Percentiles rank a stretch among this genome's conserved stretches.
Evolutionary conservation across 495 filamentous ascomycete species (phyloP).

Genomic region (Aspergillus sclerotiicarbonarius): DNA sequence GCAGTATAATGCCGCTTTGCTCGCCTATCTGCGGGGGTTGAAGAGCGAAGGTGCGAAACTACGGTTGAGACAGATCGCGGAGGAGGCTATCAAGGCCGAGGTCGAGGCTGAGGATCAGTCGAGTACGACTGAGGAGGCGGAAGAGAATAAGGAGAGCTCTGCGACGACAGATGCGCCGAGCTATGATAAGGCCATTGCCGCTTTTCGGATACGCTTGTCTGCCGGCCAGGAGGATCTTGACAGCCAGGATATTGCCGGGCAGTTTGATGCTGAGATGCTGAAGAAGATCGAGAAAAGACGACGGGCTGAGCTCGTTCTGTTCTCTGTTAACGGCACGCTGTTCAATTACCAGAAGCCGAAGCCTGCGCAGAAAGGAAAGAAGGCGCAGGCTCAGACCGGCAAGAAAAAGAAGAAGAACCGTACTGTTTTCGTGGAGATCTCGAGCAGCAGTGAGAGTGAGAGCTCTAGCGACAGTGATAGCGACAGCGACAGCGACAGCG

Average conservation of each 20-base stretch:
- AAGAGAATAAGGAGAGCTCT: constrained; percentile 33
- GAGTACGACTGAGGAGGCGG: constrained; percentile 37
- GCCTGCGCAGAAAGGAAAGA: constrained; percentile 21
- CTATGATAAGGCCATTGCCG: constrained; percentile 56
- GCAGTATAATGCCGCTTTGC: constrained; percentile 60
- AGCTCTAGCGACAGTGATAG: constrained; percentile 34
- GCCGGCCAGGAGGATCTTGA: constrained; percentile 32
- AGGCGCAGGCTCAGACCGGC: constrained; percentile 29
- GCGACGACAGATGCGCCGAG: constrained; percentile 22
- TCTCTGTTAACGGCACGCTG: constrained; percentile 36
- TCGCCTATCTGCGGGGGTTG: constrained; percentile 68
- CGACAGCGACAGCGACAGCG: constrained; percentile 24
- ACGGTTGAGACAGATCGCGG: constrained; percentile 60
- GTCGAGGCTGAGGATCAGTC: constrained; percentile 29
- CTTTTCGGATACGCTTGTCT: constrained; percentile 34
- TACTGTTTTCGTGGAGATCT: constrained; percentile 45
- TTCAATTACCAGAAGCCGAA: constrained; percentile 33
- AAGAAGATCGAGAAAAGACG: constrained; percentile 41
- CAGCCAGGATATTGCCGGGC: constrained; percentile 29
- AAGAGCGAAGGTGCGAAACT: constrained; percentile 60
- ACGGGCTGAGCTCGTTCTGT: constrained; percentile 47
- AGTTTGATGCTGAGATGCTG: constrained; percentile 40
- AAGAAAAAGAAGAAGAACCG: constrained; percentile 60
- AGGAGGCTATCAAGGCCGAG: constrained; percentile 50
- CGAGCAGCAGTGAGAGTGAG: constrained; percentile 45